Percentiles rank a stretch among this genome's conserved stretches.
Conservation (phyloP, 78 protist genomes). For the Neovahlkampfia damariscottae region DNA sequence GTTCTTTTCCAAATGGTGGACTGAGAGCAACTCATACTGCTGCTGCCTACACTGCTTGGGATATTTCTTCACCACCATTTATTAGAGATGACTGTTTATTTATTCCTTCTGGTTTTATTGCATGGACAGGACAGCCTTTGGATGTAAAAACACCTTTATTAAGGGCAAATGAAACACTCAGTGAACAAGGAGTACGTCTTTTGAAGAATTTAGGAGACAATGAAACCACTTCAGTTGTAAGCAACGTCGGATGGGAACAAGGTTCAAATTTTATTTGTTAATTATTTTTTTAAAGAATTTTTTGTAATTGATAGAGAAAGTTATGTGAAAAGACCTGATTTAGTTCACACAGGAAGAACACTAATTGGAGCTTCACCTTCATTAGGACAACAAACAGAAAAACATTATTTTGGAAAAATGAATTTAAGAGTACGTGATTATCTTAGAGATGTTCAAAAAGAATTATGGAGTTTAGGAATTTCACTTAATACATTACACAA, state of each 20-base stretch:
- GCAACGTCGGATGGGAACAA: conserved; percentile 70
- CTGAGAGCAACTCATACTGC: conserved; percentile 78
- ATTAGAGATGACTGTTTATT: conserved; percentile 40
- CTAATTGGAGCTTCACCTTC: conserved; percentile 57
- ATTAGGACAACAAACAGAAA: conserved; percentile 79
- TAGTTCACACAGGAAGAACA: conserved; percentile 57
- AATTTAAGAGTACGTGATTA: conserved; percentile 26
- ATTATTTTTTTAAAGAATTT: too few species aligned
- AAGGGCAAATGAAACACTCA: too few species aligned
- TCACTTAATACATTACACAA: conserved; percentile 73
- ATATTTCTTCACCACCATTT: conserved; percentile 68
- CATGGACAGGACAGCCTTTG: conserved; percentile 68
- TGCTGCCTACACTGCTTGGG: conserved; percentile 83
- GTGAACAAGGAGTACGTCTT: too few species aligned
- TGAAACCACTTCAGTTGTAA: conserved; percentile 11
- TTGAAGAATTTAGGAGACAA: too few species aligned
- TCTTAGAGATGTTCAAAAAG: conserved; percentile 46
- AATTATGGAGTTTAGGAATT: conserved; percentile 70
- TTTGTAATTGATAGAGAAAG: conserved; percentile 67
- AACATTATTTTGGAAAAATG: conserved; percentile 77
- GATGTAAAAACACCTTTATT: conserved; percentile 85
- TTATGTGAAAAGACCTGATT: conserved; percentile 63
- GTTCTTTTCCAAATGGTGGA: conserved; percentile 86
- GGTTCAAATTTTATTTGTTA: too few species aligned
- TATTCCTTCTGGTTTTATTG: conserved; percentile 57